Conservation (phyloP, 352 stramenopile genomes). For the Phytopythium ostracodes region DNA sequence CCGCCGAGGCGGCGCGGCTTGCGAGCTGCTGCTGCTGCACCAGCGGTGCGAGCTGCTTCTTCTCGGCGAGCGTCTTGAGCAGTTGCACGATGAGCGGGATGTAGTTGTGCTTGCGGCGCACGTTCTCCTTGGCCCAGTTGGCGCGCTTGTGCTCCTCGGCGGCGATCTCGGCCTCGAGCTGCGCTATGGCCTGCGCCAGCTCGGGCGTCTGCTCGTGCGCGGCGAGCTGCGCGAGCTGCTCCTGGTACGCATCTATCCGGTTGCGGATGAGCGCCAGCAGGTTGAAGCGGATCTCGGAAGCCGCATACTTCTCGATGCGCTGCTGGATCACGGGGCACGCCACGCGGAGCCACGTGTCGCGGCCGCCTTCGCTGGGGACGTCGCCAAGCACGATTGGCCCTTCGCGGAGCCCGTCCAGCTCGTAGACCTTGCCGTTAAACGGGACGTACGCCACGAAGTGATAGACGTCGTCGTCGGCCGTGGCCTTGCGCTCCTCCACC, state of each 20-base stretch:
- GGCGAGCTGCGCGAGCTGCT: slow-evolving; percentile 36
- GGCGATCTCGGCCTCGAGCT: slow-evolving; percentile 50
- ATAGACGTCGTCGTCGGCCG: slow-evolving; percentile 92
- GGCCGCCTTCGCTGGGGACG: slow-evolving; percentile 19
- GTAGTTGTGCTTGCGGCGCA: slow-evolving; percentile 95
- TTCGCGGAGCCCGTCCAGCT: slow-evolving; percentile 92
- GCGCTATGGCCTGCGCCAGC: slow-evolving; percentile 25
- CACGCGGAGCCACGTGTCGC: slow-evolving; percentile 83
- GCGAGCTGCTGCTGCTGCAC: slow-evolving; percentile 69
- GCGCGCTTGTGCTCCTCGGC: slow-evolving; percentile 66
- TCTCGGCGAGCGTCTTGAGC: slow-evolving; percentile 90
- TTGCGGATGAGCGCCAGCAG: slow-evolving; percentile 92
- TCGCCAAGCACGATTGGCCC: slow-evolving; percentile 89
- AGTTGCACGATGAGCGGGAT: slow-evolving; percentile 94
- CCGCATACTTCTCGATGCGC: slow-evolving; percentile 89
- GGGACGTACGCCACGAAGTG: slow-evolving; percentile 97
- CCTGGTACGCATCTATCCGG: slow-evolving; percentile 50
- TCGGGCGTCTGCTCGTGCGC: slow-evolving; percentile 29
- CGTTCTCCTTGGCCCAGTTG: slow-evolving; percentile 89
- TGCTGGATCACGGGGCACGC: slow-evolving; percentile 91
- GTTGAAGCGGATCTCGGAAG: slow-evolving; percentile 96
- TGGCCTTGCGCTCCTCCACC: slow-evolving; percentile 65
- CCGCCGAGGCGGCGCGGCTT: slow-evolving; percentile 15
- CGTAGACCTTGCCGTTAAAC: slow-evolving; percentile 88
- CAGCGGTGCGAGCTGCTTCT: slow-evolving; percentile 81